These are phyloP conservation scores for Cyclostephanos tholiformis DNA, from an alignment of 108 stramenopile genomes.

Conservation along the genomic window DNA sequence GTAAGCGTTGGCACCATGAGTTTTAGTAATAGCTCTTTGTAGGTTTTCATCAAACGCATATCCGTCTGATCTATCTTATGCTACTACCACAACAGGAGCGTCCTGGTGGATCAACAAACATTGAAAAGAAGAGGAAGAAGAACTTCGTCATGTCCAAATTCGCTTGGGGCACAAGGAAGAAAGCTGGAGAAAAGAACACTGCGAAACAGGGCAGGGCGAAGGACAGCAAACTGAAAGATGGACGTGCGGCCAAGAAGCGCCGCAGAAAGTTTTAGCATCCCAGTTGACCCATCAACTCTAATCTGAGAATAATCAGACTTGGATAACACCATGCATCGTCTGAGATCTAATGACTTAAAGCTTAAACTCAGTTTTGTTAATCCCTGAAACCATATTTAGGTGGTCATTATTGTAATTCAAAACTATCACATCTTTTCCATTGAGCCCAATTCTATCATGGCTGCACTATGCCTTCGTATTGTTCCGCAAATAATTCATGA, in stretches of 20 bases:
- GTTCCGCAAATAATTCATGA: too few species aligned
- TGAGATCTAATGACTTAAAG: too few species aligned
- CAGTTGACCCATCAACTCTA: neutral
- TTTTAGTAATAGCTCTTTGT: neutral
- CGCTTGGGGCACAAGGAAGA: constrained; percentile 60
- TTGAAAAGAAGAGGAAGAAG: constrained; percentile 90
- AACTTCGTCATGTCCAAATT: constrained; percentile 88
- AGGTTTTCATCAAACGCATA: neutral
- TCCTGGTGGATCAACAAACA: constrained; percentile 90
- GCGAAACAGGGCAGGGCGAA: constrained; percentile 55
- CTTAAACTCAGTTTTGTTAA: too few species aligned
- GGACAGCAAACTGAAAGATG: constrained; percentile 43
- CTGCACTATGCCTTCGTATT: too few species aligned
- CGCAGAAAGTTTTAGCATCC: constrained; percentile 64
- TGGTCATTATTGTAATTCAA: too few species aligned
- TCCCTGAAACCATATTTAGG: too few species aligned
- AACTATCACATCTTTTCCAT: too few species aligned
- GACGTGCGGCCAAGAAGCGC: constrained; percentile 78
- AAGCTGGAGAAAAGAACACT: constrained; percentile 58
- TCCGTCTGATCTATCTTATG: neutral
- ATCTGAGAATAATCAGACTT: too few species aligned
- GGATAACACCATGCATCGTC: too few species aligned
- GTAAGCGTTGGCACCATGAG: constrained; percentile 11
- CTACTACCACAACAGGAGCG: constrained; percentile 40
- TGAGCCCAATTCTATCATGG: too few species aligned